Conservation (phyloP, 2,329 filamentous ascomycete species). For the Pseudogymnoascus sp. region DNA sequence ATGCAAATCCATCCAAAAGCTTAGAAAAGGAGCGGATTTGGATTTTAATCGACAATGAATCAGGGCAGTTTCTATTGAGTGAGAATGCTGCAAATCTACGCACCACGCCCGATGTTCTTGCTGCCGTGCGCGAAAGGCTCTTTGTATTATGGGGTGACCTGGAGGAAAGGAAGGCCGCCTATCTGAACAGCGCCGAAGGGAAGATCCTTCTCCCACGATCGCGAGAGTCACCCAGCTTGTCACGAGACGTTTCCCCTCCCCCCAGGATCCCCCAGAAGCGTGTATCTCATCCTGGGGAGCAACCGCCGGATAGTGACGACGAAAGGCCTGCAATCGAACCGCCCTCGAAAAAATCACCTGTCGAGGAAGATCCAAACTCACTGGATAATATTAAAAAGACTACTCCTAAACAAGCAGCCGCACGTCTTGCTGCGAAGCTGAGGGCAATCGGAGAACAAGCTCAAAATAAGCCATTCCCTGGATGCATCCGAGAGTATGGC, state of each 20-base stretch:
- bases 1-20: slow-evolving; percentile 38
- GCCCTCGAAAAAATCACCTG: not conserved
- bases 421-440: slow-evolving; percentile 20
- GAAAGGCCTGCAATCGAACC: not conserved
- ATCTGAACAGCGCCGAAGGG: slow-evolving; percentile 14
- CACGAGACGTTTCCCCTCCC: slow-evolving; percentile 10
- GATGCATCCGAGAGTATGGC: slow-evolving; percentile 66
- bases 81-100: slow-evolving; percentile 47
- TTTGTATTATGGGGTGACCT: slow-evolving; percentile 81
- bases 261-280: not conserved
- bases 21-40: slow-evolving; percentile 45
- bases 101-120: slow-evolving; percentile 39
- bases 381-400: not conserved
- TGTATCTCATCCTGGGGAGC: not conserved
- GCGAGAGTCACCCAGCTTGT: slow-evolving; percentile 20
- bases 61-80: slow-evolving; percentile 48
- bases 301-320: slow-evolving; percentile 11
- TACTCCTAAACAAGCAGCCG: slow-evolving; percentile 13
- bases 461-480: slow-evolving; percentile 55
- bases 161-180: slow-evolving; percentile 55
- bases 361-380: not conserved
- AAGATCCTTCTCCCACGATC: slow-evolving; percentile 19
- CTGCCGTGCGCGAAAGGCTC: slow-evolving; percentile 56
- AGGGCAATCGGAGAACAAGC: slow-evolving; percentile 25
- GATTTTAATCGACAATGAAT: slow-evolving; percentile 55